Evolutionary conservation across 306 rosid genomes (phyloP).

Genomic region (Notholithocarpus densiflorus): DNA sequence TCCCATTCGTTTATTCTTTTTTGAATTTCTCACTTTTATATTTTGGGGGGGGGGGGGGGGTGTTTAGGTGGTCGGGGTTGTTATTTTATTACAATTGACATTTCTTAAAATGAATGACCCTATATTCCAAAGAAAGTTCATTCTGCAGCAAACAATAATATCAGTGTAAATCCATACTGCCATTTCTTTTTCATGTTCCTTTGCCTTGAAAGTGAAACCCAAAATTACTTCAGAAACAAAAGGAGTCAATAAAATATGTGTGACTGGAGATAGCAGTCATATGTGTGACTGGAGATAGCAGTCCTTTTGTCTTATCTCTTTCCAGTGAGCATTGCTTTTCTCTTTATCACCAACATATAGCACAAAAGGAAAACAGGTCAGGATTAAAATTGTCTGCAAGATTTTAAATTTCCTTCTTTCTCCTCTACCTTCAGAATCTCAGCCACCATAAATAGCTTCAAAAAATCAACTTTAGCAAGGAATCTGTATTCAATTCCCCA

Average conservation of each 20-base stretch:
- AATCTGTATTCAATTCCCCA: background rate
- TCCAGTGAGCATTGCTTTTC: no score
- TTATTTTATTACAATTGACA: no score
- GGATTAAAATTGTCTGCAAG: background rate
- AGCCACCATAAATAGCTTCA: background rate
- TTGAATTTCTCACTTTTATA: background rate
- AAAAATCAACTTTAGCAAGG: background rate
- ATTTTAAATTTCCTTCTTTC: background rate
- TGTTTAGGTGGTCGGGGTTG: no score
- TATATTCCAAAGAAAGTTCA: background rate
- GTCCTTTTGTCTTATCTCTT: no score
- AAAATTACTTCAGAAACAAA: background rate
- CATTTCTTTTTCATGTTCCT: background rate
- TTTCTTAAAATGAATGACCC: background rate
- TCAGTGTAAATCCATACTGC: background rate
- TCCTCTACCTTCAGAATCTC: background rate
- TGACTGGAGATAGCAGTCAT: no score
- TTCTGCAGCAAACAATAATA: background rate
- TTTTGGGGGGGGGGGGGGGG: background rate
- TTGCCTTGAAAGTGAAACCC: background rate
- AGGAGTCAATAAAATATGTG: no score
- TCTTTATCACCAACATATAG: background rate
- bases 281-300: no score
- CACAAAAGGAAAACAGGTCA: background rate
- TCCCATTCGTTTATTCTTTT: background rate